phyloP scores from a whole-genome alignment of 2,329 filamentous ascomycete genomes.

The Cercospora sojina region DNA sequence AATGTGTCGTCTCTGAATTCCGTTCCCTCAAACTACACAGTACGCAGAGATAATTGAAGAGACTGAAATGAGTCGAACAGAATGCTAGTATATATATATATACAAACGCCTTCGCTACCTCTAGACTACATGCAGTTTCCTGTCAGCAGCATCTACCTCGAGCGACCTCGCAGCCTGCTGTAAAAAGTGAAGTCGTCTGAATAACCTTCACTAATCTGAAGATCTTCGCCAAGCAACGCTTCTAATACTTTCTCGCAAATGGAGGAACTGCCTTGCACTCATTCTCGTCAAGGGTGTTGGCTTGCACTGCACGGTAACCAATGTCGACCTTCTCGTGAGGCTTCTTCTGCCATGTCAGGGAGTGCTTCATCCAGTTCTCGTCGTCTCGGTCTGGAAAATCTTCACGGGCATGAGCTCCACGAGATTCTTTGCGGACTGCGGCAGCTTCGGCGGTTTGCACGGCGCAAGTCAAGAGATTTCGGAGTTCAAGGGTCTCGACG shows the following conservation, averaged over 20 bases:
- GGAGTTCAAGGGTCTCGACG: slow-evolving; percentile 91
- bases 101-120: slow-evolving; percentile 25
- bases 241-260: slow-evolving; percentile 89
- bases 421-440: slow-evolving; percentile 92
- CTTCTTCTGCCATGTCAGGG: slow-evolving; percentile 89
- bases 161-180: background rate
- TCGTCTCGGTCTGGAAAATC: slow-evolving; percentile 96
- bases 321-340: slow-evolving; percentile 86
- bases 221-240: slow-evolving; percentile 11
- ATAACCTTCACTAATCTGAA: slow-evolving; percentile 6
- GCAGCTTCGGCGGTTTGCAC: slow-evolving; percentile 89
- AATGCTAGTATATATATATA: slow-evolving; percentile 26
- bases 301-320: slow-evolving; percentile 78
- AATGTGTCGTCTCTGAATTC: background rate
- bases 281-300: slow-evolving; percentile 82
- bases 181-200: slow-evolving; percentile 8
- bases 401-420: slow-evolving; percentile 95
- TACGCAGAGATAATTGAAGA: no score
- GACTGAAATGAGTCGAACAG: background rate
- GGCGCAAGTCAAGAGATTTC: slow-evolving; percentile 94
- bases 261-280: slow-evolving; percentile 96
- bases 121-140: slow-evolving; percentile 17
- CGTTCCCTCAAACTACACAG: background rate
- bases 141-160: slow-evolving; percentile 3
- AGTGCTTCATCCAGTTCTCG: slow-evolving; percentile 99